Percentiles rank a stretch among this genome's conserved stretches.
phyloP scores from a whole-genome alignment of 495 filamentous ascomycete genomes.

The Penicillium steckii region DNA sequence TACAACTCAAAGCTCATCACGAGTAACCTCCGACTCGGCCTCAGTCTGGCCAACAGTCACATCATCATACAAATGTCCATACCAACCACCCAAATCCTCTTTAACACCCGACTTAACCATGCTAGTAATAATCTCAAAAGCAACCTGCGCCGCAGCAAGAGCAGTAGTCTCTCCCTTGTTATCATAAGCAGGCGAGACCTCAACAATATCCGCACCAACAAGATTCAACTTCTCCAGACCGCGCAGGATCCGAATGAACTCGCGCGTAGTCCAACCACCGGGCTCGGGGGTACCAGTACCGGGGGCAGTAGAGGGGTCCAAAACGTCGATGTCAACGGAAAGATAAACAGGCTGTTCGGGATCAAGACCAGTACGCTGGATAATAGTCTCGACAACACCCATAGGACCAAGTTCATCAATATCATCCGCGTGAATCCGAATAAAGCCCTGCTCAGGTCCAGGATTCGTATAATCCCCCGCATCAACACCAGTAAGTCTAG shows the following conservation, averaged over 20 bases:
- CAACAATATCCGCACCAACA: constrained; percentile 77
- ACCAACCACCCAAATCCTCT: constrained; percentile 48
- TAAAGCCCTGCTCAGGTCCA: constrained; percentile 60
- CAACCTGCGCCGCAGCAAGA: constrained; percentile 77
- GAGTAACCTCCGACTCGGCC: constrained; percentile 20
- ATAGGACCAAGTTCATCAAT: constrained; percentile 64
- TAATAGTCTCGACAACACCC: constrained; percentile 58
- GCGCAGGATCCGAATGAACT: constrained; percentile 67
- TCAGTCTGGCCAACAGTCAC: constrained; percentile 13
- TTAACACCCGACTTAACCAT: constrained; percentile 68
- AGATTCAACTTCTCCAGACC: constrained; percentile 69
- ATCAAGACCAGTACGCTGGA: constrained; percentile 60
- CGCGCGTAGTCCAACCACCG: constrained; percentile 72
- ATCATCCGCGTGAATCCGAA: constrained; percentile 64
- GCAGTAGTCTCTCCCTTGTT: constrained; percentile 81
- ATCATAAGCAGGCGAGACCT: constrained; percentile 86
- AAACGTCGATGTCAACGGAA: constrained; percentile 73
- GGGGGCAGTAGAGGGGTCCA: constrained; percentile 70
- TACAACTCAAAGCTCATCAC: constrained; percentile 45
- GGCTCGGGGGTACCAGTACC: constrained; percentile 74
- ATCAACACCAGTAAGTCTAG: constrained; percentile 63
- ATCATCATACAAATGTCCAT: constrained; percentile 33
- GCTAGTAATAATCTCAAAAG: constrained; percentile 78
- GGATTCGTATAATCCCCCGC: constrained; percentile 62
- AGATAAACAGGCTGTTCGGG: constrained; percentile 67